phyloP scores from a whole-genome alignment of 257 asterid genomes.

The Mentha longifolia region DNA sequence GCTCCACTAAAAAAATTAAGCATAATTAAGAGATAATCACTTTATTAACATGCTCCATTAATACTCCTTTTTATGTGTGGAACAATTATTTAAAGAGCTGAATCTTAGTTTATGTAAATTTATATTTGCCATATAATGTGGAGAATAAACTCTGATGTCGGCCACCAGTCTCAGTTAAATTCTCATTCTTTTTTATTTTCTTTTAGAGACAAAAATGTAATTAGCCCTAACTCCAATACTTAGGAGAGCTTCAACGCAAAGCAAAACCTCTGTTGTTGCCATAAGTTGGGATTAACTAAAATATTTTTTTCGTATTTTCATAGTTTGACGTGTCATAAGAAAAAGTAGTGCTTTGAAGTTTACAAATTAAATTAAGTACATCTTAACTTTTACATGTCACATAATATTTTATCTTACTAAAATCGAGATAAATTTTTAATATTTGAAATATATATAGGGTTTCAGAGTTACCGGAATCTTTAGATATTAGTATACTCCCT shows the following conservation, averaged over 20 bases:
- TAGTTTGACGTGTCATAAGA: not conserved
- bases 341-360: not conserved
- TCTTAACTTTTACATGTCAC: not conserved
- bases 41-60: constrained; percentile 41
- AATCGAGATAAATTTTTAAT: no score
- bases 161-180: constrained; percentile 3
- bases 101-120: constrained; percentile 1
- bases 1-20: constrained; percentile 28
- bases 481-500: no score
- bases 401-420: no score
- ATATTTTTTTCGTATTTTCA: not conserved
- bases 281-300: not conserved
- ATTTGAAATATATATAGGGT: no score
- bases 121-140: constrained; percentile 20
- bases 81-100: constrained; percentile 18
- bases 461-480: no score
- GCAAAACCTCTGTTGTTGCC: constrained; percentile 29
- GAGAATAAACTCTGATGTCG: constrained; percentile 28
- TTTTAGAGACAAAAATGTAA: not conserved
- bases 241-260: constrained; percentile 29
- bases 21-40: constrained; percentile 33
- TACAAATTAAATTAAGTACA: not conserved
- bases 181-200: not conserved
- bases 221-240: constrained; percentile 18
- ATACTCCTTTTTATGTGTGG: constrained; percentile 39